These are phyloP conservation scores for Kuraishia molischiana DNA, from an alignment of 805 yeast species.

Conservation along the genomic window DNA sequence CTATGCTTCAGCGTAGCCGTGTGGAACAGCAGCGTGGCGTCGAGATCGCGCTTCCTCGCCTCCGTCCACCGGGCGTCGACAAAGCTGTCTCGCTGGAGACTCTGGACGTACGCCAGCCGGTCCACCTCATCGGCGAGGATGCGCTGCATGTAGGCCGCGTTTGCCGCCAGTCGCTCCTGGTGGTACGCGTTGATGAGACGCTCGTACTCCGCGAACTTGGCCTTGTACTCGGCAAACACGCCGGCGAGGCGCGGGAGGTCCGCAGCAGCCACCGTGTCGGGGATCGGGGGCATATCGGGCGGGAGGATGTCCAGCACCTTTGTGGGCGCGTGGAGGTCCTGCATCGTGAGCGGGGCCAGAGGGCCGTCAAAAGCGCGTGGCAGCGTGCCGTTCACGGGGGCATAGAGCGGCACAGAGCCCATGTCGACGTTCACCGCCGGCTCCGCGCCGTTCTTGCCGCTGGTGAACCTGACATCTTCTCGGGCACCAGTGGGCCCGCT, in stretches of 20 bases:
- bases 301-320: neutral
- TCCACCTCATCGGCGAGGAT: slow-evolving; percentile 6
- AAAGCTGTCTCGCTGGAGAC: slow-evolving; percentile 9
- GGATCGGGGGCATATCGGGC: neutral
- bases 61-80: slow-evolving; percentile 5
- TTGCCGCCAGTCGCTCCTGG: slow-evolving; percentile 8
- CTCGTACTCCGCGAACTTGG: slow-evolving; percentile 5
- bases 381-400: slow-evolving; percentile 11
- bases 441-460: neutral
- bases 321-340: slow-evolving; percentile 10
- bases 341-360: slow-evolving; percentile 6
- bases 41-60: slow-evolving; percentile 3
- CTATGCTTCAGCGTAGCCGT: too few relatives aligned
- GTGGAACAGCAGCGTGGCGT: neutral
- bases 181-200: slow-evolving; percentile 7
- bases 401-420: slow-evolving; percentile 9
- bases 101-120: slow-evolving; percentile 7
- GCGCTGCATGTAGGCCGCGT: slow-evolving; percentile 7
- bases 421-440: neutral
- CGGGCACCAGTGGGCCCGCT: neutral
- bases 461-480: neutral
- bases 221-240: neutral
- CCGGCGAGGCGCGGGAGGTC: neutral
- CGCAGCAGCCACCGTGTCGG: neutral
- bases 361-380: slow-evolving; percentile 7